Percentiles rank a stretch among this genome's conserved stretches.
Conservation (phyloP, 1,284 basidiomycete genomes). For the Heterobasidion annosum region DNA sequence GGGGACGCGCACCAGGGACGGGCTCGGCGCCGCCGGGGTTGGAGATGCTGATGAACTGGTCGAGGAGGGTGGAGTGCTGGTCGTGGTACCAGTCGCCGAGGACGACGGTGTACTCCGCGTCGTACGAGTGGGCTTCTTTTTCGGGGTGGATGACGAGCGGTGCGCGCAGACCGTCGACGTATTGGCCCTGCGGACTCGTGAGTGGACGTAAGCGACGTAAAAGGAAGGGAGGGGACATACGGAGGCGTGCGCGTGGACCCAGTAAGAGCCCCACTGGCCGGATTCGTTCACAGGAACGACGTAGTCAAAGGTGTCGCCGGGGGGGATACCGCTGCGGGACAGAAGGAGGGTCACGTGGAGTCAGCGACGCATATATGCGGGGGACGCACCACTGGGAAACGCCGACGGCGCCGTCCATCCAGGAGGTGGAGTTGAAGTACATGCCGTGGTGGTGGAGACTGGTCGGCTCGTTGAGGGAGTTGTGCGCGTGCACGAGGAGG, state of each 20-base stretch:
- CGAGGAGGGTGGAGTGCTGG: conserved; percentile 55
- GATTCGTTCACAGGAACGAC: conserved; percentile 67
- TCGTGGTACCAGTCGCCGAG: conserved; percentile 60
- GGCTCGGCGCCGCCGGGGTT: conserved; percentile 86
- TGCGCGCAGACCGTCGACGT: conserved; percentile 78
- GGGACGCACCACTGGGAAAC: conserved; percentile 71
- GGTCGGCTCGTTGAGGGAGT: conserved; percentile 54
- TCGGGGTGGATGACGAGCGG: conserved; percentile 69
- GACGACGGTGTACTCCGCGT: conserved; percentile 86
- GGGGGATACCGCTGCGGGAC: conserved; percentile 70
- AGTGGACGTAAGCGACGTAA: conserved; percentile 1
- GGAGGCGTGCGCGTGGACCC: conserved; percentile 73
- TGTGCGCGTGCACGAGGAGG: conserved; percentile 68
- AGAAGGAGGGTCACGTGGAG: background rate
- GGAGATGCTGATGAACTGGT: conserved; percentile 65
- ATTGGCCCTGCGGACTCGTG: conserved; percentile 54
- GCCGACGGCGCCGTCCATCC: conserved; percentile 82
- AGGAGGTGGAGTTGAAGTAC: conserved; percentile 81
- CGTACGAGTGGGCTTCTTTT: conserved; percentile 64
- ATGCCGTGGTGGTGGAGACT: conserved; percentile 87
- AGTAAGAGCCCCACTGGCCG: conserved; percentile 80
- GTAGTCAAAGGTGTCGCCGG: conserved; percentile 68
- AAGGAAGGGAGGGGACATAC: conserved; percentile 23
- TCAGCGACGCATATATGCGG: background rate
- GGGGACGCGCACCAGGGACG: conserved; percentile 51